Conservation (phyloP, 2,329 filamentous ascomycete genomes). For the Teratosphaeria destructans region DNA sequence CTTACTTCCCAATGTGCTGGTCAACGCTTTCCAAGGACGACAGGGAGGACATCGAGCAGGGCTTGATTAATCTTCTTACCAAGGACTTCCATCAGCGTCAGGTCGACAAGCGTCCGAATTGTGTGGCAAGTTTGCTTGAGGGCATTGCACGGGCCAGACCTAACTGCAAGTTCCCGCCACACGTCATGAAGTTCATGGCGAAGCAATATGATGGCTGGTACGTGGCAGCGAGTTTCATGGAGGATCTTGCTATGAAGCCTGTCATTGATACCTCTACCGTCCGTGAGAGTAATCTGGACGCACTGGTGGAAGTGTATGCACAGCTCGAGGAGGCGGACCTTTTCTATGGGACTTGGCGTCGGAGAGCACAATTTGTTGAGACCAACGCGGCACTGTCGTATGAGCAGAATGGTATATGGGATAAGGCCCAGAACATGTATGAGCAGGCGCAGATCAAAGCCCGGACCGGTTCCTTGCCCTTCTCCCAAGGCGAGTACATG, state of each 20-base stretch:
- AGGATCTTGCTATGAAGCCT: conserved; percentile 77
- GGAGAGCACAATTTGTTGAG: conserved; percentile 91
- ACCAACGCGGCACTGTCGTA: conserved; percentile 95
- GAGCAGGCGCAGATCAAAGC: conserved; percentile 96
- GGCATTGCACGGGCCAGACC: conserved; percentile 77
- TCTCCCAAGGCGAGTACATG: conserved; percentile 95
- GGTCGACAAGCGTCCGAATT: conserved; percentile 89
- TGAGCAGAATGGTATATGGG: conserved; percentile 98
- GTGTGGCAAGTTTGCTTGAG: conserved; percentile 83
- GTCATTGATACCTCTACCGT: conserved; percentile 74
- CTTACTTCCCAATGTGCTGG: conserved; percentile 90
- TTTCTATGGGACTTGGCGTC: conserved; percentile 94
- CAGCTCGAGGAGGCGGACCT: conserved; percentile 88
- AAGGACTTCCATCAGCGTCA: conserved; percentile 94
- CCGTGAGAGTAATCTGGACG: conserved; percentile 89
- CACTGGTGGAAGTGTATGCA: conserved; percentile 85
- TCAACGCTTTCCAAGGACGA: conserved; percentile 79
- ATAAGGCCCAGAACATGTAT: conserved; percentile 94
- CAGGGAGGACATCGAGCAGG: conserved; percentile 78
- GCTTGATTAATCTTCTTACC: conserved; percentile 78
- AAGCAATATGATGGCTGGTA: conserved; percentile 97
- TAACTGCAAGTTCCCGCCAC: conserved; percentile 83
- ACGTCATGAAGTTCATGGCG: conserved; percentile 90
- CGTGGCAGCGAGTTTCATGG: conserved; percentile 79
- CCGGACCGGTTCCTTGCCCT: conserved; percentile 87